Evolutionary conservation across 2,329 filamentous ascomycete genomes (phyloP).

Genomic region (Fusarium oxysporum): DNA sequence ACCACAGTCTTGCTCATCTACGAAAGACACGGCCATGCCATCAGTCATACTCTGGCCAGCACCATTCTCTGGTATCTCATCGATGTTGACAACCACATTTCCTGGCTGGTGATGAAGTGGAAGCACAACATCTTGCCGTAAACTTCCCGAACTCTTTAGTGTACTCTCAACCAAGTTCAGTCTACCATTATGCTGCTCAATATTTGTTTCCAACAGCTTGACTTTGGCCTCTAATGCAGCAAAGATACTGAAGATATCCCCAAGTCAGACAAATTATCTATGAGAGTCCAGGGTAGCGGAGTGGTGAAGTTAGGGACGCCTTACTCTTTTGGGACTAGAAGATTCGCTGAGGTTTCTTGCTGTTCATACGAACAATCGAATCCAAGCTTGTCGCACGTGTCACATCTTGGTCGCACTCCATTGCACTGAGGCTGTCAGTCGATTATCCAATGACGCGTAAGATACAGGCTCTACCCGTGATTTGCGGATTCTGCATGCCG

Average conservation of each 20-base stretch:
- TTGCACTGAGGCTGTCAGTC: neutral
- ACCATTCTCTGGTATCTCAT: neutral
- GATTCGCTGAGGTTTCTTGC: slow-evolving; percentile 1
- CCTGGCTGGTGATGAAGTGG: neutral
- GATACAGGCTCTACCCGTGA: neutral
- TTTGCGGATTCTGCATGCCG: slow-evolving; percentile 11
- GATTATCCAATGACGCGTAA: fast-evolving
- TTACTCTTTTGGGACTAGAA: slow-evolving; percentile 14
- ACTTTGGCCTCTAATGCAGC: slow-evolving; percentile 1
- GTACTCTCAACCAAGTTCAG: neutral
- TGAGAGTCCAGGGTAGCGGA: neutral
- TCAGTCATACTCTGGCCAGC: neutral
- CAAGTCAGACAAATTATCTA: neutral
- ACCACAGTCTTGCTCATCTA: slow-evolving; percentile 11
- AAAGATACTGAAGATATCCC: neutral
- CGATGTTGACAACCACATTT: neutral
- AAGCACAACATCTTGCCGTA: neutral
- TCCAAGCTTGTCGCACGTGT: slow-evolving; percentile 8
- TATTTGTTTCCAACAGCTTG: neutral
- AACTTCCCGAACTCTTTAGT: neutral
- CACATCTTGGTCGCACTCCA: slow-evolving; percentile 2
- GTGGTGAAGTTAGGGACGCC: neutral
- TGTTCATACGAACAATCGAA: slow-evolving; percentile 13
- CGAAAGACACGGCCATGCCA: slow-evolving; percentile 4
- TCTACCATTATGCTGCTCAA: neutral